These are phyloP conservation scores for Colletotrichum caudatum DNA, from an alignment of 2,329 filamentous ascomycete genomes.

Conservation along the genomic window DNA sequence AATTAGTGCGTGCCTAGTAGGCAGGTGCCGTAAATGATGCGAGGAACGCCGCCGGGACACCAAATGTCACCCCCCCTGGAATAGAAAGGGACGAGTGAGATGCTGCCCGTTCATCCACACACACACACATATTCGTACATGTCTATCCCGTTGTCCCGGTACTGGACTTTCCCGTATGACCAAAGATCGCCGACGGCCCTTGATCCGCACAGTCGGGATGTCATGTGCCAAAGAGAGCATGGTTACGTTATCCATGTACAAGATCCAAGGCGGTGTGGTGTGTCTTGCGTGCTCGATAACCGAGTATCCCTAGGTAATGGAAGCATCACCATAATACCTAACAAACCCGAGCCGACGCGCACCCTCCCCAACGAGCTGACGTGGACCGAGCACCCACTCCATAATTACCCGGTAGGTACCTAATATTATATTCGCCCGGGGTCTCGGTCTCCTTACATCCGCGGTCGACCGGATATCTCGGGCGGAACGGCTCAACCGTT, in stretches of 20 bases:
- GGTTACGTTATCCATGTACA: background rate
- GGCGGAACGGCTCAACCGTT: constrained; percentile 7
- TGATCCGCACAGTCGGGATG: background rate
- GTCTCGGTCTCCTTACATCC: background rate
- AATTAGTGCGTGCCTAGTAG: background rate
- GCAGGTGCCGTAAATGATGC: constrained; percentile 35
- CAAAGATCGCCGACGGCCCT: background rate
- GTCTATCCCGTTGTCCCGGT: background rate
- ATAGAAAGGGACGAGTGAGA: background rate
- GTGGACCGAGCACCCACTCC: constrained; percentile 10
- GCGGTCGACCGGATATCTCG: constrained; percentile 18
- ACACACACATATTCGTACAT: background rate
- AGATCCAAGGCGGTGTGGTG: background rate
- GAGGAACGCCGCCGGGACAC: too few relatives aligned
- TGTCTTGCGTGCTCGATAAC: background rate
- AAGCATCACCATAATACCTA: background rate
- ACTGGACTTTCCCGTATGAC: background rate
- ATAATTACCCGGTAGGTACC: background rate
- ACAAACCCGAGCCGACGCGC: background rate
- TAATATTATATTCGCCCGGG: background rate
- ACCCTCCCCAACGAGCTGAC: constrained; percentile 10
- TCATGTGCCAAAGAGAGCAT: background rate
- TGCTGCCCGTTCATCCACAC: background rate
- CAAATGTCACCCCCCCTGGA: background rate
- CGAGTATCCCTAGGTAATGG: background rate